Conservation (phyloP, 768 basidiomycete species). For the Gymnopilus junonius region DNA sequence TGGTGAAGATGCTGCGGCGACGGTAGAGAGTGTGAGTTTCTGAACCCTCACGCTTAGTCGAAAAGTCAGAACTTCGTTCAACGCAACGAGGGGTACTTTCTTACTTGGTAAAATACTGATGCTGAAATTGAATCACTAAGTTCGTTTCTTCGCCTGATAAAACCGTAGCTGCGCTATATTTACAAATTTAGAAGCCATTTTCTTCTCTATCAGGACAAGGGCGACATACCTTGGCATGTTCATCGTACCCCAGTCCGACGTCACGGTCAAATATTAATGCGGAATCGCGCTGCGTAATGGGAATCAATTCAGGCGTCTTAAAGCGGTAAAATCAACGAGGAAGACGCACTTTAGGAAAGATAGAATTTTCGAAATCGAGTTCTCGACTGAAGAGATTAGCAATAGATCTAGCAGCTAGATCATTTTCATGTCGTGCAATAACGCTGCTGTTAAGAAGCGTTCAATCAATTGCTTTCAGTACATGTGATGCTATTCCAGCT, state of each 20-base stretch:
- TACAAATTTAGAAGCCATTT: not conserved
- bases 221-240: not conserved
- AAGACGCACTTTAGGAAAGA: not conserved
- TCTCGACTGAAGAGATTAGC: not conserved
- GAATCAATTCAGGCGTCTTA: not conserved
- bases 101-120: too few relatives aligned
- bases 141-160: too few relatives aligned
- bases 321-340: not conserved
- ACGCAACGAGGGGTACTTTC: not conserved
- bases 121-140: too few relatives aligned
- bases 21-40: not conserved
- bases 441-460: not conserved
- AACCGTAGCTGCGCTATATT: not conserved
- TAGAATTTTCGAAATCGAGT: not conserved
- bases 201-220: not conserved
- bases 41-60: not conserved
- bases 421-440: not conserved
- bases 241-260: not conserved
- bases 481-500: not conserved
- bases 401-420: not conserved
- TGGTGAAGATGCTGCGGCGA: not conserved
- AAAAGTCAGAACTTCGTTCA: not conserved
- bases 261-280: too few relatives aligned
- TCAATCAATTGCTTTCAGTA: not conserved
- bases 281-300: too few relatives aligned